phyloP scores from a whole-genome alignment of 306 rosid genomes.

The Prunus mume region DNA sequence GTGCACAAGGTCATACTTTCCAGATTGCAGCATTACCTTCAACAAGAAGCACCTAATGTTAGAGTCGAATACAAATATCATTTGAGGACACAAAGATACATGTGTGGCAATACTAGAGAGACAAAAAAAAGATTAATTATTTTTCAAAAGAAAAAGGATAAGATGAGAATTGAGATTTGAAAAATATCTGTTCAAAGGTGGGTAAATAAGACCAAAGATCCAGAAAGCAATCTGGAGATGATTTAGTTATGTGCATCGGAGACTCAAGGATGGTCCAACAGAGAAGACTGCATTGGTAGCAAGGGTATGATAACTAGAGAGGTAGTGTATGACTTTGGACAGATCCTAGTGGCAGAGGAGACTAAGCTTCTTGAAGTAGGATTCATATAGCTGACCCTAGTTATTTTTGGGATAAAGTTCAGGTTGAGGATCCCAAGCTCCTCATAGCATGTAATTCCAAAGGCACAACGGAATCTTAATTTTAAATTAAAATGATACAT shows the following conservation, averaged over 20 bases:
- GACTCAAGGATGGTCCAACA: not conserved
- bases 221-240: not conserved
- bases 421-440: conserved; percentile 6
- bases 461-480: not conserved
- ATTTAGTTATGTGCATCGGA: not conserved
- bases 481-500: not conserved
- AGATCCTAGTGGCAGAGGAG: not conserved
- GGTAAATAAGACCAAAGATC: not conserved
- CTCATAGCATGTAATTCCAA: conserved; percentile 10
- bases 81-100: conserved; percentile 27
- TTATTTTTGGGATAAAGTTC: not conserved
- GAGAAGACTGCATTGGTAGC: not conserved
- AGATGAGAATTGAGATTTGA: not conserved
- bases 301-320: not conserved
- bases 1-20: conserved; percentile 75
- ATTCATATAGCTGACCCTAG: not conserved
- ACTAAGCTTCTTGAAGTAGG: not conserved
- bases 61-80: conserved; percentile 41
- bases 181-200: not conserved
- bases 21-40: conserved; percentile 84
- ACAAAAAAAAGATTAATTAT: not conserved
- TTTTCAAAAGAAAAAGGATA: not conserved
- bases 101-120: not conserved
- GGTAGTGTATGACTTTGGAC: not conserved
- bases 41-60: conserved; percentile 55